Evolutionary conservation across 2,329 filamentous ascomycete species (phyloP).

Genomic region (Penicillium sp.): DNA sequence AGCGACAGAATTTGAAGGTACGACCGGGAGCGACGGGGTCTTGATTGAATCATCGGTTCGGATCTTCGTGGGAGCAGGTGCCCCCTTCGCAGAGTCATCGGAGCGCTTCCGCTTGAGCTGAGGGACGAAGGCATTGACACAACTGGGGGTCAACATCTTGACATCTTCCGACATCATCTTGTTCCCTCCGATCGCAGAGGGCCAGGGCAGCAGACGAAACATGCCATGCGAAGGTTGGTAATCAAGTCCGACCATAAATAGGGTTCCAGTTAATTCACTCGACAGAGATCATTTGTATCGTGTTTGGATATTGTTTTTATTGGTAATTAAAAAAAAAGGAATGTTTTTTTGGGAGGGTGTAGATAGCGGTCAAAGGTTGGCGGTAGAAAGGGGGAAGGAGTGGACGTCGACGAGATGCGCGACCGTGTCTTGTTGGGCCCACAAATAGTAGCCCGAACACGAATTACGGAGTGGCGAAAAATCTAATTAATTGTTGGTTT

Average conservation of each 20-base stretch:
- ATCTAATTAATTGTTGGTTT: conserved; percentile 15
- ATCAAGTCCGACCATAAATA: conserved; percentile 4
- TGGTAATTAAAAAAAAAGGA: not conserved
- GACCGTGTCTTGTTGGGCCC: conserved; percentile 21
- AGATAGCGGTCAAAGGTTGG: conserved; percentile 1
- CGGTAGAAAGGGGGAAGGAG: conserved; percentile 24
- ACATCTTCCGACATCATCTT: conserved; percentile 46
- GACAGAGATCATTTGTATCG: not conserved
- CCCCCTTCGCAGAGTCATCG: conserved; percentile 47
- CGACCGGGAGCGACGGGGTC: not conserved
- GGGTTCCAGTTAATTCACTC: conserved; percentile 7
- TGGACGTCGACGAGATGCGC: conserved; percentile 26
- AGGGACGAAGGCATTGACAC: conserved; percentile 36
- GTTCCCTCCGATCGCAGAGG: conserved; percentile 46
- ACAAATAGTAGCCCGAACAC: not conserved
- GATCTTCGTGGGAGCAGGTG: conserved; percentile 31
- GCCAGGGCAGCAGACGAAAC: conserved; percentile 51
- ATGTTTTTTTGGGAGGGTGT: not conserved
- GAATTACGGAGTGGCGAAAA: conserved; percentile 23
- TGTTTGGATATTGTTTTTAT: not conserved
- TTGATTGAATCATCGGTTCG: conserved; percentile 28
- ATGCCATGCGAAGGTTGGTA: conserved; percentile 45
- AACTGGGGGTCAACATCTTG: conserved; percentile 41
- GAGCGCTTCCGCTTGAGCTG: conserved; percentile 59
- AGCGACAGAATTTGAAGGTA: conserved; percentile 3